phyloP scores from a whole-genome alignment of 345 rosid genomes.

The Boechera retrofracta region DNA sequence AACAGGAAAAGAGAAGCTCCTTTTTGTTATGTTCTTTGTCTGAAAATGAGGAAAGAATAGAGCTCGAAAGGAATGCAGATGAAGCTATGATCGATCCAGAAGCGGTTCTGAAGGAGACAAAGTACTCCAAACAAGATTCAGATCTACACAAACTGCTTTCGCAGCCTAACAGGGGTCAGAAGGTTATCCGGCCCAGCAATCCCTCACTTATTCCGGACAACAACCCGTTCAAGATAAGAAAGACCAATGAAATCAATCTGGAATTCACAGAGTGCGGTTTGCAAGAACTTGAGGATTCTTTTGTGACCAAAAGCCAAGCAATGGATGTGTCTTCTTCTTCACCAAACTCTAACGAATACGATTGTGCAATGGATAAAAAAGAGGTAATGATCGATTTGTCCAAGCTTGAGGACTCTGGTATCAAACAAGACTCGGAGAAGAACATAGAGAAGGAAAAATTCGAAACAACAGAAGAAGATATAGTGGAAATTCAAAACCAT shows the following conservation, averaged over 20 bases:
- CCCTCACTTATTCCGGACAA: constrained; percentile 52
- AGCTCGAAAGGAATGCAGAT: constrained; percentile 39
- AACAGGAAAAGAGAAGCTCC: constrained; percentile 39
- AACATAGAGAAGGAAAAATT: neutral
- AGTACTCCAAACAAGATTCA: constrained; percentile 52
- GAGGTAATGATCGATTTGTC: constrained; percentile 41
- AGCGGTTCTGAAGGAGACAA: constrained; percentile 45
- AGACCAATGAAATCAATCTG: constrained; percentile 42
- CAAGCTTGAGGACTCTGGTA: constrained; percentile 47
- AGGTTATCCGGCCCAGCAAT: constrained; percentile 22
- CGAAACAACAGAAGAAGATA: neutral
- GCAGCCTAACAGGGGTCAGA: constrained; percentile 37
- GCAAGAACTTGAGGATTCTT: constrained; percentile 40
- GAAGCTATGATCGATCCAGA: constrained; percentile 33
- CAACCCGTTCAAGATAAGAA: constrained; percentile 69
- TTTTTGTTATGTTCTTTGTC: constrained; percentile 45
- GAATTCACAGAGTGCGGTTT: constrained; percentile 8
- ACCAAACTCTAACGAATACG: constrained; percentile 1
- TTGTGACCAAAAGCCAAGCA: constrained; percentile 35
- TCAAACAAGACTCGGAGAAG: constrained; percentile 17
- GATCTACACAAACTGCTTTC: constrained; percentile 54
- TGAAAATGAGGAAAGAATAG: constrained; percentile 39
- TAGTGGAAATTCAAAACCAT: constrained; percentile 55
- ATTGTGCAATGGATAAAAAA: constrained; percentile 19
- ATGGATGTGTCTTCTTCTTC: constrained; percentile 28